These are phyloP conservation scores for Acer campestre DNA, from an alignment of 345 rosid species.

Conservation along the genomic window DNA sequence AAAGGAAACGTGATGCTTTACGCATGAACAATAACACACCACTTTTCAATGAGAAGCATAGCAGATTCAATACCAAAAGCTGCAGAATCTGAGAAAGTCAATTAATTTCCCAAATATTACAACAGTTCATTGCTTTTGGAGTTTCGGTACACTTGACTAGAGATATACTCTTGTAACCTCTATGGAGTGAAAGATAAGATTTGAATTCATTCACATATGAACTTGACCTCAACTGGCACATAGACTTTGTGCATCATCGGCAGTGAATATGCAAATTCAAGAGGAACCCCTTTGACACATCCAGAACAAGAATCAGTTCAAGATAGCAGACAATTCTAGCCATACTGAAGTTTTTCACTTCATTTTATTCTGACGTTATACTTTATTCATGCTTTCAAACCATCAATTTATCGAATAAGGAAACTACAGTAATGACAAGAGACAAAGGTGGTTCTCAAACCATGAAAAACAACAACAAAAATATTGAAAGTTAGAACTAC, in stretches of 20 bases:
- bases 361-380: not conserved
- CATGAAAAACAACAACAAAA: not conserved
- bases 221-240: not conserved
- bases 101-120: not conserved
- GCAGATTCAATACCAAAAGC: not conserved
- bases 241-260: not conserved
- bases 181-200: not conserved
- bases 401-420: conserved; percentile 10
- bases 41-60: not conserved
- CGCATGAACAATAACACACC: not conserved
- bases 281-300: not conserved
- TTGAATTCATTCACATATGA: not conserved
- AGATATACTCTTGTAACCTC: not conserved
- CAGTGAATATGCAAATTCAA: conserved; percentile 1
- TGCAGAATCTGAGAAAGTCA: not conserved
- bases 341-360: not conserved
- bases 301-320: not conserved
- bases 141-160: no score
- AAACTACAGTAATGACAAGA: conserved; percentile 1
- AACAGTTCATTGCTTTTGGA: not conserved
- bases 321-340: not conserved
- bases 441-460: not conserved
- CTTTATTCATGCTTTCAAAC: not conserved
- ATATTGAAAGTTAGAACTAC: not conserved
- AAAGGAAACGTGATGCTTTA: not conserved